Evolutionary conservation across 352 stramenopile genomes (phyloP).

Genomic region (Phytopythium aichiense): DNA sequence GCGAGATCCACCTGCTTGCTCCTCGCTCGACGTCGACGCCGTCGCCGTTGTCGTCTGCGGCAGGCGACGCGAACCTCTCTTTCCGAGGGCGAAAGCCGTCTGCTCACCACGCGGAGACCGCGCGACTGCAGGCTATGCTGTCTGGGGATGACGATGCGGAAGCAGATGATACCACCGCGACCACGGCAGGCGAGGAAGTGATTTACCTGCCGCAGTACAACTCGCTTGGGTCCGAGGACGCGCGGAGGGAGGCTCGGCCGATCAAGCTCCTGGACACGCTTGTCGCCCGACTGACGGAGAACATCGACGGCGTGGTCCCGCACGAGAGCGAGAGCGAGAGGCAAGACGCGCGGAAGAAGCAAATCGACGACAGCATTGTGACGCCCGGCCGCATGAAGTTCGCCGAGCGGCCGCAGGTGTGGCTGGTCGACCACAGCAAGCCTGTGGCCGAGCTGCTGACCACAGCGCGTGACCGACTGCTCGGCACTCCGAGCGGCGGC

Average conservation of each 20-base stretch:
- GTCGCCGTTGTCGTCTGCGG: slow-evolving; percentile 1
- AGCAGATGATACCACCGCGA: neutral
- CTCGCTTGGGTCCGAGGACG: slow-evolving; percentile 57
- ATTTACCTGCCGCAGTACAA: slow-evolving; percentile 59
- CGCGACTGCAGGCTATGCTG: slow-evolving; percentile 16
- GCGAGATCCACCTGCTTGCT: slow-evolving; percentile 24
- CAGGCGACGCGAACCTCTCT: neutral
- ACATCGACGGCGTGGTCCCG: slow-evolving; percentile 47
- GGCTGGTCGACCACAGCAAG: slow-evolving; percentile 31
- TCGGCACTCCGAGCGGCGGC: slow-evolving; percentile 9
- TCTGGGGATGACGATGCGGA: slow-evolving; percentile 3
- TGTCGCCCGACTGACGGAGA: slow-evolving; percentile 40
- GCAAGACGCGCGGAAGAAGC: slow-evolving; percentile 8
- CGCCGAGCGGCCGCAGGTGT: slow-evolving; percentile 34
- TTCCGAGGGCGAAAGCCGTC: slow-evolving; percentile 7
- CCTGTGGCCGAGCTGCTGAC: slow-evolving; percentile 35
- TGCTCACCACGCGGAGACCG: slow-evolving; percentile 14
- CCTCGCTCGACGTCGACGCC: neutral
- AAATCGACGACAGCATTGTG: slow-evolving; percentile 20
- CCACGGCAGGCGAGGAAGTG: slow-evolving; percentile 7
- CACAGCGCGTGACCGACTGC: slow-evolving; percentile 32
- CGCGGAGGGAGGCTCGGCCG: slow-evolving; percentile 43
- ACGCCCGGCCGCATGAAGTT: slow-evolving; percentile 39
- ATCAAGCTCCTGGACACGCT: slow-evolving; percentile 55
- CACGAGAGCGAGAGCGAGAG: slow-evolving; percentile 19